phyloP scores from a whole-genome alignment of 202 grass and related monocot species.

The Tripidium arundinaceum region DNA sequence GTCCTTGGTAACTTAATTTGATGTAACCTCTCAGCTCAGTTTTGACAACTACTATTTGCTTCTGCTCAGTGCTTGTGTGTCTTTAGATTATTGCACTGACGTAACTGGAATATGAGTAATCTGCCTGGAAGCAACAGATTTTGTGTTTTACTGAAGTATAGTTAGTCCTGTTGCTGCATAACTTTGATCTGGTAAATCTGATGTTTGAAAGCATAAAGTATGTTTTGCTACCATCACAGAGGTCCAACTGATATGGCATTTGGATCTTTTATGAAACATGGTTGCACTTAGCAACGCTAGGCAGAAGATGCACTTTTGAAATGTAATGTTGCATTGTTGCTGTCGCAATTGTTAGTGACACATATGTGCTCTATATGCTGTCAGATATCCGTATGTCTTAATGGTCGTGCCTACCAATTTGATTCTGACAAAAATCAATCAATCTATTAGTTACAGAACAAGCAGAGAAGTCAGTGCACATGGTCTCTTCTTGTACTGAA shows the following conservation, averaged over 20 bases:
- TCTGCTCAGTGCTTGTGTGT: background rate
- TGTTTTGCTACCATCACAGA: background rate
- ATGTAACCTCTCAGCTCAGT: background rate
- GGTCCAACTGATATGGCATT: background rate
- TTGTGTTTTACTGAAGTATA: slow-evolving; percentile 7
- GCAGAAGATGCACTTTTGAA: slow-evolving; percentile 7
- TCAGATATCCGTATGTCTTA: slow-evolving; percentile 2
- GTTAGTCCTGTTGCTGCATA: background rate
- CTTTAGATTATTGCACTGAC: background rate
- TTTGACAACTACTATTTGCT: slow-evolving; percentile 1
- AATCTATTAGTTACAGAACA: slow-evolving; percentile 11
- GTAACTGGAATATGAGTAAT: background rate
- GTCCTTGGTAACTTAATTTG: slow-evolving; percentile 51
- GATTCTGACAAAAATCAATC: slow-evolving; percentile 11
- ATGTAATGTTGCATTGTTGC: background rate
- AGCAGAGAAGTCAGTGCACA: slow-evolving; percentile 16
- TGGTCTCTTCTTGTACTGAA: slow-evolving; percentile 15
- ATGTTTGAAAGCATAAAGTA: background rate
- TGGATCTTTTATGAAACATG: slow-evolving; percentile 20
- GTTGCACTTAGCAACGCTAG: background rate
- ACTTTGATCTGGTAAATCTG: background rate
- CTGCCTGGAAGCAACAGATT: background rate
- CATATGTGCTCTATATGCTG: slow-evolving; percentile 7
- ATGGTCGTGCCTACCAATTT: slow-evolving; percentile 6
- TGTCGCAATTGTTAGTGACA: background rate